Conservation (phyloP, 805 yeast genomes). For the Yarrowia divulgata region DNA sequence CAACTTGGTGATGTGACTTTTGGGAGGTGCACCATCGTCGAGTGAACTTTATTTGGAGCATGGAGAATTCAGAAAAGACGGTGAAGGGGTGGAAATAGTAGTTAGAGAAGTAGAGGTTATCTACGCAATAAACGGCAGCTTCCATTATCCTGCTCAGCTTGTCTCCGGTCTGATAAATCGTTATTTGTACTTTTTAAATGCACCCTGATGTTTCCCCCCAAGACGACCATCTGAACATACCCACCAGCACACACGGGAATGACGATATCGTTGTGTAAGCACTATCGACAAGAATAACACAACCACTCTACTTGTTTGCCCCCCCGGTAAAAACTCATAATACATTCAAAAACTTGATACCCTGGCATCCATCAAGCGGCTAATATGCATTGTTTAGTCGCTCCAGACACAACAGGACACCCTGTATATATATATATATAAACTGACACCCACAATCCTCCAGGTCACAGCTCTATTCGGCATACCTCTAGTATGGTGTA, state of each 20-base stretch:
- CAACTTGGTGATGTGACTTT: conserved; percentile 11
- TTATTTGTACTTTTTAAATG: too few relatives aligned
- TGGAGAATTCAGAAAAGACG: not conserved
- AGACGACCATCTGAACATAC: too few relatives aligned
- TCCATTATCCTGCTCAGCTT: too few relatives aligned
- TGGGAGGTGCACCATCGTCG: conserved; percentile 4
- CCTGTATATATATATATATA: not conserved
- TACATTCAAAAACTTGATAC: not conserved
- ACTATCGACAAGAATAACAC: too few relatives aligned
- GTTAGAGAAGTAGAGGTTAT: too few relatives aligned
- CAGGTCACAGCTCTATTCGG: too few relatives aligned
- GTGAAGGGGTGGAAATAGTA: too few relatives aligned
- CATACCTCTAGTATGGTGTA: not conserved
- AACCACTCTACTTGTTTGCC: not conserved
- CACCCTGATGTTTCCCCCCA: too few relatives aligned
- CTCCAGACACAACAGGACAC: not conserved
- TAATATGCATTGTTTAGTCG: not conserved
- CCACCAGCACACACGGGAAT: too few relatives aligned
- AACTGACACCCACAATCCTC: not conserved
- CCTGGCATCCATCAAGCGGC: not conserved
- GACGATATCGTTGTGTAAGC: too few relatives aligned
- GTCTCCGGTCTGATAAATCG: too few relatives aligned
- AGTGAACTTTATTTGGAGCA: not conserved
- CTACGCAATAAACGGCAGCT: too few relatives aligned
- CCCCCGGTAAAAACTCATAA: conserved; percentile 8